phyloP scores from a whole-genome alignment of 805 yeast genomes.

The Candida montana region DNA sequence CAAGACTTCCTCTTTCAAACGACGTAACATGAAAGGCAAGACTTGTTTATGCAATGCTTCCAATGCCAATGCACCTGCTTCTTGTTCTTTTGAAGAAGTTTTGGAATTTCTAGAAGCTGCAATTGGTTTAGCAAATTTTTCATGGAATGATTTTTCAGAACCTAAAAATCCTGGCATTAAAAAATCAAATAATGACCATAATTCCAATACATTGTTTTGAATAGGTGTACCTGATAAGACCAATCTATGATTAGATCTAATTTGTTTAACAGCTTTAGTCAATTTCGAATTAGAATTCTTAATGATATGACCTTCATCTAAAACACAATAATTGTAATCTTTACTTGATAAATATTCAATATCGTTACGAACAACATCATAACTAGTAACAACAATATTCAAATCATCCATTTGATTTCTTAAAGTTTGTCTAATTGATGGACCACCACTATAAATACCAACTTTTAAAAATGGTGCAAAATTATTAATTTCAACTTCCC shows the following conservation, averaged over 20 bases:
- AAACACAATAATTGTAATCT: constrained; percentile 88
- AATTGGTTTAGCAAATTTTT: constrained; percentile 95
- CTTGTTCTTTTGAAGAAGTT: constrained; percentile 89
- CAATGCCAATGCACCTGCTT: constrained; percentile 91
- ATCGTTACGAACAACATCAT: constrained; percentile 95
- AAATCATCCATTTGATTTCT: constrained; percentile 45
- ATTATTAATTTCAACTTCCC: constrained; percentile 92
- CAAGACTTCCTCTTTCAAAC: constrained; percentile 92
- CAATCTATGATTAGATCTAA: constrained; percentile 83
- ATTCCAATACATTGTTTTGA: constrained; percentile 91
- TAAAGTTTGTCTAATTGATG: constrained; percentile 57
- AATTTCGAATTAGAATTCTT: constrained; percentile 86
- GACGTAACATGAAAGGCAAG: constrained; percentile 90
- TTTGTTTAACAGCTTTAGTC: constrained; percentile 78
- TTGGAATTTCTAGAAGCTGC: constrained; percentile 89
- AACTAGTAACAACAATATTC: constrained; percentile 92
- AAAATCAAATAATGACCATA: constrained; percentile 97
- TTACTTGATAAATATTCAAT: constrained; percentile 51
- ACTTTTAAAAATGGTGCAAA: constrained; percentile 85
- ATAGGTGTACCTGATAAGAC: constrained; percentile 96
- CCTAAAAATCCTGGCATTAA: constrained; percentile 99
- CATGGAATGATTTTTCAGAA: constrained; percentile 88
- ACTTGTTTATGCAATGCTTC: constrained; percentile 97
- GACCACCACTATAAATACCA: constrained; percentile 91
- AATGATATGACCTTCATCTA: constrained; percentile 97